A percentile compares a stretch with the other conserved stretches of the same genome.
These are phyloP conservation scores for Exserohilum turcica DNA, from an alignment of 2,329 filamentous ascomycete species.

Conservation along the genomic window DNA sequence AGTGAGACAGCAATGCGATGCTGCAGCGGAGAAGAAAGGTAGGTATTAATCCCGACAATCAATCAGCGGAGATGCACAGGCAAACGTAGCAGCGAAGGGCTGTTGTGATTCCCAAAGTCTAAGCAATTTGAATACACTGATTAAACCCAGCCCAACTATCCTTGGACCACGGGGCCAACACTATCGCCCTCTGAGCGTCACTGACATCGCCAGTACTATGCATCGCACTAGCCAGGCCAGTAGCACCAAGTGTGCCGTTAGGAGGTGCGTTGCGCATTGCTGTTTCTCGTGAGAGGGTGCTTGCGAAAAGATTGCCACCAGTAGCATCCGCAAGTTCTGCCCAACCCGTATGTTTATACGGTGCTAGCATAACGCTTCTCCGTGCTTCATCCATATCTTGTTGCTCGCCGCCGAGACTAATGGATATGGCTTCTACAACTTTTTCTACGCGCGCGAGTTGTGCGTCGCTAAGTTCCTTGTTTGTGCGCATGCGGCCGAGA, in stretches of 20 bases:
- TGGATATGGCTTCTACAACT: conserved; percentile 75
- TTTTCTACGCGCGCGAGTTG: conserved; percentile 74
- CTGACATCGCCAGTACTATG: conserved; percentile 71
- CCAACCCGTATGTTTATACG: conserved; percentile 82
- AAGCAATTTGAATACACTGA: conserved; percentile 9
- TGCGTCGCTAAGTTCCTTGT: conserved; percentile 63
- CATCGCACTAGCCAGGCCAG: conserved; percentile 74
- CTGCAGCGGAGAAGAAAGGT: no score
- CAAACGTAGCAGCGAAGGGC: neutral
- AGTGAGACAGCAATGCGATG: no score
- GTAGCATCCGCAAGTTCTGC: conserved; percentile 68
- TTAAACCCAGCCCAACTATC: conserved; percentile 64
- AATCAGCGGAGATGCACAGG: neutral
- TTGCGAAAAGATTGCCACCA: conserved; percentile 54
- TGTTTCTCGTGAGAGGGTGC: conserved; percentile 82
- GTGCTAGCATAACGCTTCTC: conserved; percentile 79
- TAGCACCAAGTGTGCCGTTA: conserved; percentile 67
- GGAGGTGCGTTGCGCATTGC: conserved; percentile 77
- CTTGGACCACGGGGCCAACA: conserved; percentile 79
- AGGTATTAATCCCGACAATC: neutral
- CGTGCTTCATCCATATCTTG: conserved; percentile 69
- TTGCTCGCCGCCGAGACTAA: conserved; percentile 56
- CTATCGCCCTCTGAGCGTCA: conserved; percentile 77
- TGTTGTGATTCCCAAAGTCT: neutral
- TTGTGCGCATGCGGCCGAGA: conserved; percentile 72